Evolutionary conservation across 2,329 filamentous ascomycete species (phyloP).

Genomic region (Scopulariopsis brevicaulis): DNA sequence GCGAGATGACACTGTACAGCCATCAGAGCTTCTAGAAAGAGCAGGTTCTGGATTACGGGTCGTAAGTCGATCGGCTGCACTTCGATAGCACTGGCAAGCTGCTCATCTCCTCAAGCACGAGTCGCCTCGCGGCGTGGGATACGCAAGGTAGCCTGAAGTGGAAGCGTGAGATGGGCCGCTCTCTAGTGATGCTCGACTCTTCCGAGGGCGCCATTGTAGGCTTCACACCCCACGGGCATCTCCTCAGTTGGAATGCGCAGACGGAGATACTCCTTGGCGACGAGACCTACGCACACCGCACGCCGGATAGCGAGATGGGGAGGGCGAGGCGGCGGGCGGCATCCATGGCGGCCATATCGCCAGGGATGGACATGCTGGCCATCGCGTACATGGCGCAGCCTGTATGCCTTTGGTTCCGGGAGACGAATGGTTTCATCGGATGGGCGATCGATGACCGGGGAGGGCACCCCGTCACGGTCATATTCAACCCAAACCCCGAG

Average conservation of each 20-base stretch:
- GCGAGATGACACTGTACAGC: background rate
- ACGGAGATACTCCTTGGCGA: too few relatives aligned
- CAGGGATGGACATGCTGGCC: background rate
- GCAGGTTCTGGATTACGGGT: background rate
- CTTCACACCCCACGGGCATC: too few relatives aligned
- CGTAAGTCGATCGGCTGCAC: background rate
- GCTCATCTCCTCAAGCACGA: background rate
- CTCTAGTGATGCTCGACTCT: too few relatives aligned
- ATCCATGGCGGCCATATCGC: background rate
- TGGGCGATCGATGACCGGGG: background rate
- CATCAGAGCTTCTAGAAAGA: background rate
- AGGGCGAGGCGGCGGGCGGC: background rate
- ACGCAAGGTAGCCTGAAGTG: background rate
- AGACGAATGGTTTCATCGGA: background rate
- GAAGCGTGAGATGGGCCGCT: background rate
- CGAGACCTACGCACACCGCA: too few relatives aligned
- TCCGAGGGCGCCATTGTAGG: too few relatives aligned
- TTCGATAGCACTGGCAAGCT: background rate
- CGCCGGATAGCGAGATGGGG: background rate
- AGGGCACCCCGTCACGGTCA: background rate
- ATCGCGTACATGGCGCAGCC: background rate
- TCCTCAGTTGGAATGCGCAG: too few relatives aligned
- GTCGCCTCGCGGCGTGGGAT: background rate
- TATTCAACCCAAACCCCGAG: conserved; percentile 8
- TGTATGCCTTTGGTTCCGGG: background rate